Evolutionary conservation across 208 protist genomes (phyloP).

Genomic region (Crithidia expoeki): DNA sequence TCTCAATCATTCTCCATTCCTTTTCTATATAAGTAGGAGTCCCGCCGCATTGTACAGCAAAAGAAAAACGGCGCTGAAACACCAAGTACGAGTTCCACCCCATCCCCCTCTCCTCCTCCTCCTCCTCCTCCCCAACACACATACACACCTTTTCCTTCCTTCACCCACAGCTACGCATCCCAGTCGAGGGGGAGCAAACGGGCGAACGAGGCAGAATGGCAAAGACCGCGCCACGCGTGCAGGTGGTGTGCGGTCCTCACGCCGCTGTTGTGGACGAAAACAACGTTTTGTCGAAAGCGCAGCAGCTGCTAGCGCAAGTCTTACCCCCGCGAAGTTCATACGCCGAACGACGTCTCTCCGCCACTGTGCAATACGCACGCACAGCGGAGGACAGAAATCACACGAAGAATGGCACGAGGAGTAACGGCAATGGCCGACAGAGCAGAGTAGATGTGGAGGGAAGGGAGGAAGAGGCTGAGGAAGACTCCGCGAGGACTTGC

Average conservation of each 20-base stretch:
- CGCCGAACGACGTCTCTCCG: not conserved
- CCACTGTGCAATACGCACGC: not conserved
- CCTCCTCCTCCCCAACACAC: not conserved
- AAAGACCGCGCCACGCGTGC: not conserved
- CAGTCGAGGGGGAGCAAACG: not conserved
- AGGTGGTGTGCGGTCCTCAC: slow-evolving; percentile 15
- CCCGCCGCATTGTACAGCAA: too few species aligned
- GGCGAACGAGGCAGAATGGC: slow-evolving; percentile 1
- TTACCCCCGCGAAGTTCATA: not conserved
- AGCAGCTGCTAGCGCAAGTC: slow-evolving; percentile 10
- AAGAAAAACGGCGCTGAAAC: too few species aligned
- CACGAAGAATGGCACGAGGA: too few species aligned
- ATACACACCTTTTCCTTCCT: not conserved
- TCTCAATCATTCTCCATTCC: too few species aligned
- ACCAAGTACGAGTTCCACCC: too few species aligned
- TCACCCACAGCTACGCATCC: too few species aligned
- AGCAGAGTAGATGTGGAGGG: too few species aligned
- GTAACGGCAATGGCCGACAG: too few species aligned
- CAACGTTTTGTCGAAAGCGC: slow-evolving; percentile 21
- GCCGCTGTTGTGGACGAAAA: slow-evolving; percentile 22
- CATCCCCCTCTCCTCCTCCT: too few species aligned
- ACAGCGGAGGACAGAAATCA: too few species aligned
- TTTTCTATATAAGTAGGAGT: too few species aligned
- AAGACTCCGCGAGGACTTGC: not conserved
- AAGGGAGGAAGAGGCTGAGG: not conserved